These are phyloP conservation scores for Colletotrichum sojae DNA, from an alignment of 2,329 filamentous ascomycete genomes.

Conservation along the genomic window DNA sequence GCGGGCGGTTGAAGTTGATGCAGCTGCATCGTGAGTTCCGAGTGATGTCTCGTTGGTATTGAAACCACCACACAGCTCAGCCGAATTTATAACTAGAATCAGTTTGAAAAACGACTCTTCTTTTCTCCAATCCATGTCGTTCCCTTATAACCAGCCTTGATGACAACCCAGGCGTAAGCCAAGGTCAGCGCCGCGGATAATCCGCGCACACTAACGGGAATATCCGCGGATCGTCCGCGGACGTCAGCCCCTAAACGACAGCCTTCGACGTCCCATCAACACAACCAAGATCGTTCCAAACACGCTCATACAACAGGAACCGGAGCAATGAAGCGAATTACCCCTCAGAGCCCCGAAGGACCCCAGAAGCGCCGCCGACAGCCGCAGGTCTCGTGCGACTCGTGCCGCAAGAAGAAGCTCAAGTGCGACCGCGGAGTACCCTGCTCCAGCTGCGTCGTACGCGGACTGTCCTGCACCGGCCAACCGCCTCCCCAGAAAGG, in stretches of 20 bases:
- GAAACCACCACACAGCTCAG: too few species aligned
- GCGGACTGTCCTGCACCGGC: slow-evolving; percentile 46
- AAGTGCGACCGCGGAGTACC: slow-evolving; percentile 50
- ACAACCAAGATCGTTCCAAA: not conserved
- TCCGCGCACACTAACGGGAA: slow-evolving; percentile 18
- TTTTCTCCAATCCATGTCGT: not conserved
- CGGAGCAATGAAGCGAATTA: slow-evolving; percentile 20
- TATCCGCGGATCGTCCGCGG: slow-evolving; percentile 23
- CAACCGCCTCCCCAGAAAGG: slow-evolving; percentile 7
- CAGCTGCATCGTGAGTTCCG: too few species aligned
- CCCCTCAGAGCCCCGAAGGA: not conserved
- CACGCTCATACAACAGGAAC: not conserved
- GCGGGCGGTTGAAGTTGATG: slow-evolving; percentile 4
- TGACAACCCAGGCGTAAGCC: too few species aligned
- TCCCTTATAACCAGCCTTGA: not conserved
- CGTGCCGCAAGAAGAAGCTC: slow-evolving; percentile 51
- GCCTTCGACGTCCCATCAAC: not conserved
- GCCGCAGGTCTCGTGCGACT: slow-evolving; percentile 50
- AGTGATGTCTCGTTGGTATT: too few species aligned
- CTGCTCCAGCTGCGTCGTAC: slow-evolving; percentile 48
- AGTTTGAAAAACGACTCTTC: not conserved
- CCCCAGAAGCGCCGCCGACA: slow-evolving; percentile 43
- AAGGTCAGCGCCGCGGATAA: slow-evolving; percentile 29
- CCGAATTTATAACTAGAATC: too few species aligned
- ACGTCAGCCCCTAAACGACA: not conserved